Evolutionary conservation across 1,139 yeast genomes (phyloP).

Genomic region (Taphrina wiesneri): DNA sequence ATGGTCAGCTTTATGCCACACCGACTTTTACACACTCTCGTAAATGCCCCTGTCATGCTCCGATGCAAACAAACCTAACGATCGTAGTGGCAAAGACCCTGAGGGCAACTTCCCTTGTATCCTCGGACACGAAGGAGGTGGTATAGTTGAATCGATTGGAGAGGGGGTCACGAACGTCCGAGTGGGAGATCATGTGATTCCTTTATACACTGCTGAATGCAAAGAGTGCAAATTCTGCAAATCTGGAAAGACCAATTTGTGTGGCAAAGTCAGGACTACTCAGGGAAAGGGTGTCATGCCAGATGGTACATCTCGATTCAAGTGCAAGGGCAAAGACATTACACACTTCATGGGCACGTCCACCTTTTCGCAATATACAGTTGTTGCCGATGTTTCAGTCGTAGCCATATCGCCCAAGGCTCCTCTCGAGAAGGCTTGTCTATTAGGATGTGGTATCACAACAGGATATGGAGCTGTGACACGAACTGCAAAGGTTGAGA

Average conservation of each 20-base stretch:
- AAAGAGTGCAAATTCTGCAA: conserved; percentile 90
- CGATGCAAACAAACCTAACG: not conserved
- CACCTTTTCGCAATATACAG: conserved; percentile 94
- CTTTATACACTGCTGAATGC: conserved; percentile 95
- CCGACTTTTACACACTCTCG: conserved; percentile 93
- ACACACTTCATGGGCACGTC: conserved; percentile 98
- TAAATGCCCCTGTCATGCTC: not conserved
- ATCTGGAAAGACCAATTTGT: conserved; percentile 92
- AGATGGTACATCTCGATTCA: conserved; percentile 88
- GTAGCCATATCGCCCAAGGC: conserved; percentile 87
- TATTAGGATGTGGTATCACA: conserved; percentile 97
- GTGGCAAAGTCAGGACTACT: conserved; percentile 86
- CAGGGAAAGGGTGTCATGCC: conserved; percentile 94
- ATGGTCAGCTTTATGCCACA: conserved; percentile 95
- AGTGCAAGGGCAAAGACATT: conserved; percentile 71
- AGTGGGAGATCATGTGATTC: conserved; percentile 87
- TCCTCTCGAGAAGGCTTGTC: conserved; percentile 80
- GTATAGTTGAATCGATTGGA: conserved; percentile 88
- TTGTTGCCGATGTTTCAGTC: conserved; percentile 95
- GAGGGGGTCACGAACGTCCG: conserved; percentile 86
- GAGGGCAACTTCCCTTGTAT: conserved; percentile 94
- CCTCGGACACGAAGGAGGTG: conserved; percentile 95
- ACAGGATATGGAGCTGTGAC: conserved; percentile 98
- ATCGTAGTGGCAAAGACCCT: conserved; percentile 72
- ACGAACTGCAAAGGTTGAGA: conserved; percentile 86